A percentile compares a stretch with the other conserved stretches of the same genome.
phyloP scores from a whole-genome alignment of 1,139 yeast species.

The Blastobotrys proliferans region DNA sequence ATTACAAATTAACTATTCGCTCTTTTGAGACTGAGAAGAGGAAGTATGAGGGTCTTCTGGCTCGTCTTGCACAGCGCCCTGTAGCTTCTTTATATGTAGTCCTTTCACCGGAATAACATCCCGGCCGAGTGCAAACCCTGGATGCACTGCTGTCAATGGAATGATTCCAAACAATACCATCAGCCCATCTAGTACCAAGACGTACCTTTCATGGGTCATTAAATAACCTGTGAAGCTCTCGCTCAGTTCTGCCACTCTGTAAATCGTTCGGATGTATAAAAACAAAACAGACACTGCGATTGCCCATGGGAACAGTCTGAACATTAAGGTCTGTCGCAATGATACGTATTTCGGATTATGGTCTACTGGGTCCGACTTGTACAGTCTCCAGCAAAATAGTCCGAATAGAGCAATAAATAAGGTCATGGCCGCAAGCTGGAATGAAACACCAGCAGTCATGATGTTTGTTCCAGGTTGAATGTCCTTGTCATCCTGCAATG shows the following conservation, averaged over 20 bases:
- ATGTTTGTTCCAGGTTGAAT: slow-evolving; percentile 59
- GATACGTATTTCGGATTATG: slow-evolving; percentile 41
- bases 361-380: slow-evolving; percentile 10
- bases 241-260: slow-evolving; percentile 73
- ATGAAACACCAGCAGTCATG: slow-evolving; percentile 77
- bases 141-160: slow-evolving; percentile 55
- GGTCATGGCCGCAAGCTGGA: slow-evolving; percentile 74
- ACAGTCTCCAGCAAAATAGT: slow-evolving; percentile 47
- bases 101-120: slow-evolving; percentile 25
- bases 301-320: slow-evolving; percentile 29
- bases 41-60: background rate
- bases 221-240: slow-evolving; percentile 75
- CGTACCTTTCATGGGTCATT: slow-evolving; percentile 64
- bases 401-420: slow-evolving; percentile 56
- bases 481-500: slow-evolving; percentile 38
- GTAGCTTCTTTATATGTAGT: slow-evolving; percentile 17
- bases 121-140: slow-evolving; percentile 43
- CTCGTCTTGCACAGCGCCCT: background rate
- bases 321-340: slow-evolving; percentile 41
- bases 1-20: background rate
- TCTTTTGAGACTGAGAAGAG: background rate
- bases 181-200: slow-evolving; percentile 73
- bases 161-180: slow-evolving; percentile 52
- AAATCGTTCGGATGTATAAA: slow-evolving; percentile 69
- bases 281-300: slow-evolving; percentile 49